Evolutionary conservation across 371 early-diverging fungal species (phyloP).

Genomic region (Mucor indicus): DNA sequence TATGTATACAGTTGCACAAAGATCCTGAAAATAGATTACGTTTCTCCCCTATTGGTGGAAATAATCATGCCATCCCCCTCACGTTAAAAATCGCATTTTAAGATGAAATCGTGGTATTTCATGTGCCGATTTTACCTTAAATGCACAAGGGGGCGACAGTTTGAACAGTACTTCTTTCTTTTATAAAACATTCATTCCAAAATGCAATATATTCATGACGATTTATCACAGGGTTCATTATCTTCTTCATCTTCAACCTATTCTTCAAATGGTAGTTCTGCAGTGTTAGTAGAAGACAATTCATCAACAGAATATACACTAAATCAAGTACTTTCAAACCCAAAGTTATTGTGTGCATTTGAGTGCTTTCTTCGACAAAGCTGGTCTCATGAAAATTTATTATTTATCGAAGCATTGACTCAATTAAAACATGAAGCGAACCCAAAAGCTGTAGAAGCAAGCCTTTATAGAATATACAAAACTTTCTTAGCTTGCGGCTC

Average conservation of each 20-base stretch:
- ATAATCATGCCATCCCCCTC: conserved; percentile 22
- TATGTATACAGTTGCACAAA: not conserved
- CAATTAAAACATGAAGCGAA: conserved; percentile 25
- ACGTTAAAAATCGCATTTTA: no score
- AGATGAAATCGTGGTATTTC: not conserved
- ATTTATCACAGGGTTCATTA: conserved; percentile 15
- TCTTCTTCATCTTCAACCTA: conserved; percentile 18
- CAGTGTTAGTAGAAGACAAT: conserved; percentile 1
- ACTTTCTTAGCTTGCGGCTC: conserved; percentile 25
- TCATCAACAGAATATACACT: conserved; percentile 4
- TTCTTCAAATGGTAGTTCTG: conserved; percentile 11
- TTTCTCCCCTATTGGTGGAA: conserved; percentile 17
- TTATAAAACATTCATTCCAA: not conserved
- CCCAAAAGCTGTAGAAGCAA: conserved; percentile 16
- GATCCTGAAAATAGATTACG: no score
- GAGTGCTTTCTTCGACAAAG: conserved; percentile 24
- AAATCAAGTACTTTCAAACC: conserved; percentile 25
- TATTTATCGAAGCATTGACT: conserved; percentile 25
- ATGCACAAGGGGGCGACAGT: not conserved
- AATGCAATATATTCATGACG: conserved; percentile 13
- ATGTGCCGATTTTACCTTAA: not conserved
- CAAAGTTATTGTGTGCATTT: conserved; percentile 22
- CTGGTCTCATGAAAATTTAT: conserved; percentile 24
- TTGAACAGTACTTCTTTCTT: not conserved
- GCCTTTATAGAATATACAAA: conserved; percentile 24